A percentile compares a stretch with the other conserved stretches of the same genome.
Evolutionary conservation across 768 basidiomycete species (phyloP).

Genomic region (Suillus variegatus): DNA sequence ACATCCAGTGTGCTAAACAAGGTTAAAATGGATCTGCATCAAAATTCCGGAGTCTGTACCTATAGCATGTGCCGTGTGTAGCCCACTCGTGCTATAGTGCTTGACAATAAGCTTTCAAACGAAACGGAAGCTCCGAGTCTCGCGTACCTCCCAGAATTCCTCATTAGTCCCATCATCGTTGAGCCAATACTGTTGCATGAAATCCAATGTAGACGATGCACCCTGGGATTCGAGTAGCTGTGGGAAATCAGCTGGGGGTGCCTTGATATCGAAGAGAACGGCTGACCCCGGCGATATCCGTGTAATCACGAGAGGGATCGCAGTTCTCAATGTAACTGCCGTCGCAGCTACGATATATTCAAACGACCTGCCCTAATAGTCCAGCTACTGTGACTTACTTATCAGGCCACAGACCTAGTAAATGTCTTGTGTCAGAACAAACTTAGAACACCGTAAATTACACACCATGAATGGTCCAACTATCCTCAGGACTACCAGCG

Average conservation of each 20-base stretch:
- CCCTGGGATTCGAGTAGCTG: slow-evolving; percentile 62
- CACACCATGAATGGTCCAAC: slow-evolving; percentile 77
- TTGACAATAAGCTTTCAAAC: slow-evolving; percentile 9
- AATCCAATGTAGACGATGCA: slow-evolving; percentile 56
- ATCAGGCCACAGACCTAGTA: slow-evolving; percentile 65
- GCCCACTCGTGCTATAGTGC: slow-evolving; percentile 64
- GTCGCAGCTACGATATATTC: slow-evolving; percentile 50
- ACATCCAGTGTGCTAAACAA: slow-evolving; percentile 54
- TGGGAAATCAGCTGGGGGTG: background rate
- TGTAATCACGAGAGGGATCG: slow-evolving; percentile 48
- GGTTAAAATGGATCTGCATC: background rate
- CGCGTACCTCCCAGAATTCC: slow-evolving; percentile 66
- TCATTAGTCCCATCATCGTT: slow-evolving; percentile 60
- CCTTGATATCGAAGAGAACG: background rate
- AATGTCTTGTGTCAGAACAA: background rate
- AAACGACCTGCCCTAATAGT: background rate
- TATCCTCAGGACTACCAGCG: slow-evolving; percentile 59
- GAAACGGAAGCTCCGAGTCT: background rate
- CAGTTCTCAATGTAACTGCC: slow-evolving; percentile 35
- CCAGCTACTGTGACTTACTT: slow-evolving; percentile 37
- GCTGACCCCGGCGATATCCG: slow-evolving; percentile 41
- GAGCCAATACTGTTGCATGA: slow-evolving; percentile 66
- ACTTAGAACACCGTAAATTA: slow-evolving; percentile 10
- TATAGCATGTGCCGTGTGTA: slow-evolving; percentile 61
- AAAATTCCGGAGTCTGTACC: slow-evolving; percentile 15